Conservation (phyloP, 768 basidiomycete genomes). For the Coprinopsis marcescibilis region DNA sequence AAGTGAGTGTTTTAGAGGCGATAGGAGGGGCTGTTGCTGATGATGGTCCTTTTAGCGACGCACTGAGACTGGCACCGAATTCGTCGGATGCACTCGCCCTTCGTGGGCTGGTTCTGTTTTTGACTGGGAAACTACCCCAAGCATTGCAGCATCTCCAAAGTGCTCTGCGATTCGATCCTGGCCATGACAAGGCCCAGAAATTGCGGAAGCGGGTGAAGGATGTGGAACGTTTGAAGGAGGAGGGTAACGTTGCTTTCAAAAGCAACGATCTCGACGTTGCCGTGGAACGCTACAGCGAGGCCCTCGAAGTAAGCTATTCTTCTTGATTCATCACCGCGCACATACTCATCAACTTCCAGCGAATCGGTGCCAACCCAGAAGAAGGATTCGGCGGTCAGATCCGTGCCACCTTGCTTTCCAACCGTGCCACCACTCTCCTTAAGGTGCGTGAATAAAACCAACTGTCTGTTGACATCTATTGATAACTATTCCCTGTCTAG, state of each 20-base stretch:
- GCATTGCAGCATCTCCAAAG: constrained; percentile 65
- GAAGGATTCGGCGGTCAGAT: constrained; percentile 80
- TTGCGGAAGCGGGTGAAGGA: constrained; percentile 77
- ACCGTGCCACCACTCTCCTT: constrained; percentile 75
- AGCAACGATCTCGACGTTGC: constrained; percentile 53
- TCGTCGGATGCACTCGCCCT: constrained; percentile 75
- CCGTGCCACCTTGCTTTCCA: constrained; percentile 73
- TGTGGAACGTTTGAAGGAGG: constrained; percentile 79
- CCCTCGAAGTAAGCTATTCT: constrained; percentile 49
- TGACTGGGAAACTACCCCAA: constrained; percentile 62
- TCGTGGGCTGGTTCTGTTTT: constrained; percentile 77
- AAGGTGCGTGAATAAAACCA: constrained; percentile 52
- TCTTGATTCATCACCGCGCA: neutral
- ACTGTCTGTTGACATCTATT: neutral
- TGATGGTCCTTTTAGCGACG: constrained; percentile 46
- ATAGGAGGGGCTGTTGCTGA: neutral
- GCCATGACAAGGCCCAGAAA: constrained; percentile 61
- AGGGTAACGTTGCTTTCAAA: constrained; percentile 79
- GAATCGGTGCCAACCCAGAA: constrained; percentile 59
- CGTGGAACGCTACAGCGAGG: constrained; percentile 60
- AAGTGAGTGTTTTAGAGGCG: constrained; percentile 53
- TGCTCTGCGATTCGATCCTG: constrained; percentile 76
- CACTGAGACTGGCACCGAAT: constrained; percentile 61
- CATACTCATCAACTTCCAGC: constrained; percentile 31
- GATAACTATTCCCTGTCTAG: constrained; percentile 29